phyloP scores from a whole-genome alignment of 192 early-diverging fungal genomes.

The Rhizophlyctis rosea region DNA sequence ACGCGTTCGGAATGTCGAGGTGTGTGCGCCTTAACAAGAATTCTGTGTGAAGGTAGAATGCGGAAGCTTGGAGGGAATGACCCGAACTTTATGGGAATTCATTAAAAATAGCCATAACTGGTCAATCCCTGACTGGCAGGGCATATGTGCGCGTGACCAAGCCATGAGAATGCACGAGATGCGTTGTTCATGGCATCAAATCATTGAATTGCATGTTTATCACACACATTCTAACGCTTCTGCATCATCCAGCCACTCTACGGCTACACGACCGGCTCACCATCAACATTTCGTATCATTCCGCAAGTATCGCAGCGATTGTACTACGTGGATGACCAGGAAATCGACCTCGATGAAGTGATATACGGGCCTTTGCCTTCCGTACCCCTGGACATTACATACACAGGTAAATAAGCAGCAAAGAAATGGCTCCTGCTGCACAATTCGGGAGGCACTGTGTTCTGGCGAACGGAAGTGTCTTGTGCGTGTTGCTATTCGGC shows the following conservation, averaged over 20 bases:
- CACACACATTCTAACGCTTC: conserved; percentile 6
- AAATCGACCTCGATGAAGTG: conserved; percentile 86
- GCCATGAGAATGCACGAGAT: too few species aligned
- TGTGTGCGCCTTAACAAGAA: conserved; percentile 17
- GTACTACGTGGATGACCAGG: conserved; percentile 91
- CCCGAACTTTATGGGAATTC: too few species aligned
- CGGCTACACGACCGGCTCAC: conserved; percentile 72
- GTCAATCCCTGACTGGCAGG: too few species aligned
- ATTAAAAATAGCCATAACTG: too few species aligned
- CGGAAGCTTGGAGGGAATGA: too few species aligned
- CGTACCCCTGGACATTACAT: conserved; percentile 84
- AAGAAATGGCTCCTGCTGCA: background rate
- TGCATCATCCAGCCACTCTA: conserved; percentile 73
- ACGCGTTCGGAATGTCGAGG: conserved; percentile 86
- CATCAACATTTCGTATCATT: conserved; percentile 64
- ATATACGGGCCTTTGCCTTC: conserved; percentile 83
- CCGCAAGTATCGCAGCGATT: conserved; percentile 52
- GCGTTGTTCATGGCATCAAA: too few species aligned
- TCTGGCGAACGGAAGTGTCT: too few species aligned
- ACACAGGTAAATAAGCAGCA: conserved; percentile 52
- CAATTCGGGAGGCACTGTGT: too few species aligned
- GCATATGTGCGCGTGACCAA: too few species aligned
- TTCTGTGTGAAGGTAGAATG: background rate
- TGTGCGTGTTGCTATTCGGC: too few species aligned
- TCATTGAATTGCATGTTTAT: too few species aligned